Evolutionary conservation across 2,329 filamentous ascomycete genomes (phyloP).

Genomic region (Penicillium hesseltinei): DNA sequence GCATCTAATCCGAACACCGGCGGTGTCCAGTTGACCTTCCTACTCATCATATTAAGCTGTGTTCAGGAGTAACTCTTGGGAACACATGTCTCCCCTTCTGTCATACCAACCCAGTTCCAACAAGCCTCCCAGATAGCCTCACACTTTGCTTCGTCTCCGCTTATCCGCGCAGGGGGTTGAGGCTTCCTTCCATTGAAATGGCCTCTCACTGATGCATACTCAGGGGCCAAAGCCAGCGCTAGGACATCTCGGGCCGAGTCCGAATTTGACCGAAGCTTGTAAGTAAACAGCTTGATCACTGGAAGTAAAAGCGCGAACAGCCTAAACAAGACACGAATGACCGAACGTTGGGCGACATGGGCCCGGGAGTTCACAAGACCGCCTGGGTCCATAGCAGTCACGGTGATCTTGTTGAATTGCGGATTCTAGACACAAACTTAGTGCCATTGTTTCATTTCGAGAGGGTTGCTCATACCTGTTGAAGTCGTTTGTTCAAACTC

Average conservation of each 20-base stretch:
- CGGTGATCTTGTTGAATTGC: constrained; percentile 1
- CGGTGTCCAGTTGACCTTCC: constrained; percentile 5
- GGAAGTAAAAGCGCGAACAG: neutral
- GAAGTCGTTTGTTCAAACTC: constrained; percentile 6
- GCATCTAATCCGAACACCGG: neutral
- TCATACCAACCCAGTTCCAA: constrained; percentile 2
- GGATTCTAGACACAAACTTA: neutral
- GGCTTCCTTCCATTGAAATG: constrained; percentile 1
- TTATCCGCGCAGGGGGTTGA: neutral
- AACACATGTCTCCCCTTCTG: constrained; percentile 2
- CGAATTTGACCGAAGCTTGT: constrained; percentile 1
- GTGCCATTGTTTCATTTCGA: neutral
- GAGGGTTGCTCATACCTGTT: neutral
- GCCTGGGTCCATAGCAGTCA: constrained; percentile 11
- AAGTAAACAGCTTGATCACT: neutral
- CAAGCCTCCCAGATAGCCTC: constrained; percentile 5
- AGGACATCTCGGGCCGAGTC: constrained; percentile 1
- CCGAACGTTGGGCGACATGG: neutral
- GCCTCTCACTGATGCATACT: neutral
- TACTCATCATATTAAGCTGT: neutral
- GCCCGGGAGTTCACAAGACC: constrained; percentile 9
- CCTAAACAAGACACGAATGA: neutral
- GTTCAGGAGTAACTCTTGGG: neutral
- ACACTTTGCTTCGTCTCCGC: neutral
- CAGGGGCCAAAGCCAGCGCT: neutral